Conservation (phyloP, 345 rosid species). For the Eucalyptus cloeziana region DNA sequence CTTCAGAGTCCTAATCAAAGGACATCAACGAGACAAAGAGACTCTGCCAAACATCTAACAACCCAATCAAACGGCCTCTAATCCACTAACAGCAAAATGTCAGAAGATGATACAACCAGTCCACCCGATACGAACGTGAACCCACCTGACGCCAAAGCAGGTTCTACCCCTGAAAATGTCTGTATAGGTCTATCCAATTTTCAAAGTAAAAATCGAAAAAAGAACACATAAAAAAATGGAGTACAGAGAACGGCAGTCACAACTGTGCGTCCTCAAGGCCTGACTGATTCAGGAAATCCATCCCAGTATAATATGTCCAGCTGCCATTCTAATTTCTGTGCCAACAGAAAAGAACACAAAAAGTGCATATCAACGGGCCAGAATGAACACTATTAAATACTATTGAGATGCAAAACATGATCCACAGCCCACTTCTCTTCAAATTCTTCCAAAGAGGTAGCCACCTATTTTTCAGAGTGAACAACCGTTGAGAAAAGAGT, state of each 20-base stretch:
- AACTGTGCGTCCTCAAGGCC: not conserved
- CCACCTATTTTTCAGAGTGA: not conserved
- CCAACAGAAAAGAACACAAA: not conserved
- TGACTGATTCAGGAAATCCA: not conserved
- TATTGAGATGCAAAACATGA: not conserved
- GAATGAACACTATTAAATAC: not conserved
- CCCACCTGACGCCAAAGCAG: not conserved
- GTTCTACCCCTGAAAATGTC: not conserved
- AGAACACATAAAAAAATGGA: not conserved
- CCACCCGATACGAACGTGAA: not conserved
- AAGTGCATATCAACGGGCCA: not conserved
- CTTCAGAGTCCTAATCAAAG: not conserved
- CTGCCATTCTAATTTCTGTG: not conserved
- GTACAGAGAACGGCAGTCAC: not conserved
- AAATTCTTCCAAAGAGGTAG: not conserved
- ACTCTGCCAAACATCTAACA: not conserved
- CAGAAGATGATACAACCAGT: not conserved
- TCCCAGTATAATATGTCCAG: not conserved
- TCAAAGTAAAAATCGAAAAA: not conserved
- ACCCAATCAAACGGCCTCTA: not conserved
- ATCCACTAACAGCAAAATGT: not conserved
- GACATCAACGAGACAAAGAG: not conserved
- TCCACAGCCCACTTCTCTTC: not conserved
- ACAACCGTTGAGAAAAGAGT: not conserved
- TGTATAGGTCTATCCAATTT: not conserved